Evolutionary conservation across 768 basidiomycete genomes (phyloP).

Genomic region (Serendipita sp.): DNA sequence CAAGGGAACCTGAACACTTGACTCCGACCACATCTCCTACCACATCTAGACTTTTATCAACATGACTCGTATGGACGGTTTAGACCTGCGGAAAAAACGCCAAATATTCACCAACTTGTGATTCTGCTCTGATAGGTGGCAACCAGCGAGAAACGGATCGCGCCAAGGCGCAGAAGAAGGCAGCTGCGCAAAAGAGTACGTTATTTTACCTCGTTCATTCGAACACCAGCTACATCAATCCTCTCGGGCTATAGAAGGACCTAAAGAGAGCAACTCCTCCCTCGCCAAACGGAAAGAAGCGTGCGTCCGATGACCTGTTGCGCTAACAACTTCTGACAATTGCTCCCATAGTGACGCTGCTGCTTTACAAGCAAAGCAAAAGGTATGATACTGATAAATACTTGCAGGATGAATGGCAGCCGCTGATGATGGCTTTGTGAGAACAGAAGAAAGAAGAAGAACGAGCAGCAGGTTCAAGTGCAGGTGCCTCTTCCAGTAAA

Average conservation of each 20-base stretch:
- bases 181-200: constrained; percentile 3
- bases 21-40: neutral
- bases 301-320: constrained; percentile 29
- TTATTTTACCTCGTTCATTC: neutral
- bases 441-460: neutral
- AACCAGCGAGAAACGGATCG: constrained; percentile 72
- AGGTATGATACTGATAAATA: constrained; percentile 30
- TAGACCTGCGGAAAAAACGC: neutral
- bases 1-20: neutral
- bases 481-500: neutral
- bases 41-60: neutral
- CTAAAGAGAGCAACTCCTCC: constrained; percentile 51
- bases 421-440: neutral
- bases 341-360: constrained; percentile 48
- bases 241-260: constrained; percentile 16
- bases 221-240: neutral
- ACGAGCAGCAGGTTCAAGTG: neutral
- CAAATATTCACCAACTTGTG: neutral
- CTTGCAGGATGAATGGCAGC: neutral
- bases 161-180: constrained; percentile 54
- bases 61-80: constrained; percentile 4
- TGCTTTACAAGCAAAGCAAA: constrained; percentile 60
- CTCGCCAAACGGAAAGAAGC: constrained; percentile 59
- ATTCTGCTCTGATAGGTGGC: constrained; percentile 37
- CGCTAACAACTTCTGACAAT: constrained; percentile 14